Evolutionary conservation across 257 asterid genomes (phyloP).

Genomic region (Thymus quinquecostatus): DNA sequence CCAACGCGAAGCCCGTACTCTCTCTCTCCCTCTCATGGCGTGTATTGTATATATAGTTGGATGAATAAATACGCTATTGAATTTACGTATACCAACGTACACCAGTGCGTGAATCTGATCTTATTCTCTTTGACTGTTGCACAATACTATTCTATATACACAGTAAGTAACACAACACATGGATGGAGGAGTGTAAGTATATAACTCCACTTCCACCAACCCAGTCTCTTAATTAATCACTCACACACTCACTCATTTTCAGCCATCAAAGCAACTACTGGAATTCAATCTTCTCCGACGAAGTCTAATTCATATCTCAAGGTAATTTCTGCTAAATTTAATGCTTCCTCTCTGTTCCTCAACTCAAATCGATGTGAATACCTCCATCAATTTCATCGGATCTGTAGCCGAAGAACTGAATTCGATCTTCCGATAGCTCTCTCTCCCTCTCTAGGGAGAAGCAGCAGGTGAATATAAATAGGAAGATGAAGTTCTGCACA

Average conservation of each 20-base stretch:
- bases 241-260: neutral
- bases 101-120: constrained; percentile 14
- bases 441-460: neutral
- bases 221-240: neutral
- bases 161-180: neutral
- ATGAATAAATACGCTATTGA: constrained; percentile 6
- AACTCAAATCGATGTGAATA: no score
- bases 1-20: neutral
- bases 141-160: neutral
- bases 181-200: neutral
- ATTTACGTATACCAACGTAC: constrained; percentile 1
- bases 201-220: no score
- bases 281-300: neutral
- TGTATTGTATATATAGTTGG: neutral
- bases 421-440: constrained; percentile 12
- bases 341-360: neutral
- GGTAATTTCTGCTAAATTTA: neutral
- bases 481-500: constrained; percentile 19
- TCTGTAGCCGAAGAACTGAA: constrained; percentile 16
- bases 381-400: neutral
- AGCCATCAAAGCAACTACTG: neutral
- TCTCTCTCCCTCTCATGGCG: neutral
- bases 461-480: neutral
- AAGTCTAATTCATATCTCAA: neutral
- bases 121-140: constrained; percentile 3